Evolutionary conservation across 192 early-diverging fungal genomes (phyloP).

Genomic region (Pilobolus umbonatus): DNA sequence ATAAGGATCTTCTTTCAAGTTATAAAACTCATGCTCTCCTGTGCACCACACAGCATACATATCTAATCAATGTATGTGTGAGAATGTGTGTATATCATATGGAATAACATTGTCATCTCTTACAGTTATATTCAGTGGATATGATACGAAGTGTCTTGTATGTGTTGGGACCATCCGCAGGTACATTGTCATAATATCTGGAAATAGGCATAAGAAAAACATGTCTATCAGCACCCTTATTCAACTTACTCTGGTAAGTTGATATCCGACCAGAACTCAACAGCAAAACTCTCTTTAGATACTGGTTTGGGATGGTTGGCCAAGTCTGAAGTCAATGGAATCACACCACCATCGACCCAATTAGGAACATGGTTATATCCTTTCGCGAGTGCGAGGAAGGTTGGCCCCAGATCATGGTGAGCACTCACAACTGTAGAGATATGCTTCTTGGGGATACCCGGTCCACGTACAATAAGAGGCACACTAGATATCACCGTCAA

Average conservation of each 20-base stretch:
- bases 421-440: slow-evolving; percentile 40
- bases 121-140: slow-evolving; percentile 42
- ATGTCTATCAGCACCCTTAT: background rate
- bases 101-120: background rate
- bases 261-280: slow-evolving; percentile 45
- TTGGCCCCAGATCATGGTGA: slow-evolving; percentile 59
- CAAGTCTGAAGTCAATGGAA: slow-evolving; percentile 44
- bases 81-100: background rate
- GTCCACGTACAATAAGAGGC: slow-evolving; percentile 58
- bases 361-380: slow-evolving; percentile 31
- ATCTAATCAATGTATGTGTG: slow-evolving; percentile 5
- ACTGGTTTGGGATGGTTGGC: slow-evolving; percentile 37
- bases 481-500: slow-evolving; percentile 19
- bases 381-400: slow-evolving; percentile 52
- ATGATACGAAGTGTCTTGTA: slow-evolving; percentile 54
- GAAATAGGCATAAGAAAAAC: background rate
- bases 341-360: slow-evolving; percentile 51
- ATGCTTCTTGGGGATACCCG: slow-evolving; percentile 47
- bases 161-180: slow-evolving; percentile 31
- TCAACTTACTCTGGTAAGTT: slow-evolving; percentile 16
- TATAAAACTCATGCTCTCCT: slow-evolving; percentile 52
- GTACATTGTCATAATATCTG: slow-evolving; percentile 25
- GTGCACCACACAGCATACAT: slow-evolving; percentile 55
- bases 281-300: slow-evolving; percentile 44
- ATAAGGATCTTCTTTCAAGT: slow-evolving; percentile 53